Evolutionary conservation across 2,329 filamentous ascomycete species (phyloP), one percentile per base, ranked within the genome.

Genomic region (Colletotrichum theobromicola): DNA sequence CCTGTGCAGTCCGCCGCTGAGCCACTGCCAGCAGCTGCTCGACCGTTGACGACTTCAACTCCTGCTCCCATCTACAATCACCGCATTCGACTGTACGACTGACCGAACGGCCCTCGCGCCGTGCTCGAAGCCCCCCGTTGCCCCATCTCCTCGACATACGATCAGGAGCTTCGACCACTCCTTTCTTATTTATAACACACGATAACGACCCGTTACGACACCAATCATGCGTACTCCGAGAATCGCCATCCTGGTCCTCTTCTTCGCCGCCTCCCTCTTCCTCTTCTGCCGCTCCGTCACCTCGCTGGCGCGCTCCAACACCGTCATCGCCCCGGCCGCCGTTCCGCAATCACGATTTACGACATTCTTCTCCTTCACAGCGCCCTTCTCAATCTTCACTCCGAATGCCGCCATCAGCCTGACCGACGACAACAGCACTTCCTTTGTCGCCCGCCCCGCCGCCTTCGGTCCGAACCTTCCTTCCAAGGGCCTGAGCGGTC

Each of bases 361-460:
- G 71, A 87, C 89, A 50, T 86, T 94, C 77, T 92, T 94, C 84
- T 93, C 93, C 77, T 94, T 94, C 83, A 92, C 92, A 74, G 88
- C 92, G 7, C 93, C 96, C 1, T 94, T 96, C 77, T 95, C 95
- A 24, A 91, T 99, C 26, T 99, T 99, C 82, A 96, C 96, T 6
- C 96, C 96, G 5, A 98, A 97, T 77, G 97, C 97, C 62, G 94
- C 97, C 80, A 98, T 99, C 82, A 98, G 95, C 83, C 90, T 99
- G 76, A 98, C 96, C 80, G 95, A 98, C 84, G 97, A 99, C 85
- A 99, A 99, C 84, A 98, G 95, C 78, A 99, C 97, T 15, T 98
- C 97, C 79, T 99, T 99, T 85, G 89, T 98, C 70, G 96, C 97
- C 57, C 90, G 97, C 63, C 97, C 97, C 74, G 97, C 97, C 67